Conservation (phyloP, 2,329 filamentous ascomycete species). For the Clonostachys solani region DNA sequence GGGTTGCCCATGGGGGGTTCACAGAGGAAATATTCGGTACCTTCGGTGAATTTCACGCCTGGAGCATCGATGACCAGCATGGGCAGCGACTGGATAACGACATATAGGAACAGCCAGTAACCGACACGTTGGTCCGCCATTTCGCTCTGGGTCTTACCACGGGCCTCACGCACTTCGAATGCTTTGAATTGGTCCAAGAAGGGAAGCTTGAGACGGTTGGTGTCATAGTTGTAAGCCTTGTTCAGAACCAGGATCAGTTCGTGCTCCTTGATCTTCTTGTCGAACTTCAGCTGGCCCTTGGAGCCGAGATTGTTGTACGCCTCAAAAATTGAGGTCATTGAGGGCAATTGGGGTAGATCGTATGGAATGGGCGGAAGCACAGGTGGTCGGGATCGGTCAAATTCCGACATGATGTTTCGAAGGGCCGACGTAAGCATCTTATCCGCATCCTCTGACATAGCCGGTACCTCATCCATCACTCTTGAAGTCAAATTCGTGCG, state of each 20-base stretch:
- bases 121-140: slow-evolving; percentile 68
- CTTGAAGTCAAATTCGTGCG: slow-evolving; percentile 74
- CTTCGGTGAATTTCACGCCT: slow-evolving; percentile 62
- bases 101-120: slow-evolving; percentile 79
- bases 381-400: slow-evolving; percentile 82
- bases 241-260: slow-evolving; percentile 75
- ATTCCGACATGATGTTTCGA: slow-evolving; percentile 78
- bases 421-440: slow-evolving; percentile 66
- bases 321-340: slow-evolving; percentile 59
- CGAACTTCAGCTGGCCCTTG: slow-evolving; percentile 72
- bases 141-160: slow-evolving; percentile 60
- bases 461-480: slow-evolving; percentile 62
- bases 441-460: slow-evolving; percentile 49
- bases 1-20: slow-evolving; percentile 67
- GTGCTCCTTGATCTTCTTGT: slow-evolving; percentile 70
- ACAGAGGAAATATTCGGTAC: slow-evolving; percentile 79
- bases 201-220: slow-evolving; percentile 48
- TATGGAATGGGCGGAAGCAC: slow-evolving; percentile 90
- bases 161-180: slow-evolving; percentile 66
- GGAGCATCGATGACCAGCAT: slow-evolving; percentile 75
- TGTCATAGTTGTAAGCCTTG: slow-evolving; percentile 76
- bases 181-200: slow-evolving; percentile 68
- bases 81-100: slow-evolving; percentile 71
- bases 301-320: slow-evolving; percentile 60
- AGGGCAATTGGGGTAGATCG: slow-evolving; percentile 76